Conservation (phyloP, 345 rosid genomes). For the Capsella bursapastoris region DNA sequence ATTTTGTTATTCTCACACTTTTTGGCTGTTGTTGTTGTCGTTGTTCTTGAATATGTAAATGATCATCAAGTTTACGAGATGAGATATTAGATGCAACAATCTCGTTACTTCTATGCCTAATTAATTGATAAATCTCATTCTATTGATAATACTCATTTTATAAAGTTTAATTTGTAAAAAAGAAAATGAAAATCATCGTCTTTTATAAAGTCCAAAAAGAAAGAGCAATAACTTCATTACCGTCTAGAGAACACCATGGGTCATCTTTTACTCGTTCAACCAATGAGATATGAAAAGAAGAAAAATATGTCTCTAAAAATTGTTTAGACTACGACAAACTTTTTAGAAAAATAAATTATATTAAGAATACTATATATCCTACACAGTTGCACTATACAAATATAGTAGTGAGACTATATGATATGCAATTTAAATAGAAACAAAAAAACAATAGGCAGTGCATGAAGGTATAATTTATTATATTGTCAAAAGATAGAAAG, state of each 20-base stretch:
- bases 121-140: constrained; percentile 3
- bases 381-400: no score
- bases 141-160: not conserved
- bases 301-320: constrained; percentile 4
- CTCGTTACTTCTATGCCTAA: constrained; percentile 18
- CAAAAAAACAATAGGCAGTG: not conserved
- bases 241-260: constrained; percentile 33
- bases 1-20: constrained; percentile 17
- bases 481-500: not conserved
- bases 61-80: constrained; percentile 13
- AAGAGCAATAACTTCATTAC: constrained; percentile 36
- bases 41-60: constrained; percentile 16
- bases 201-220: constrained; percentile 3
- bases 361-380: not conserved
- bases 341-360: not conserved
- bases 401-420: no score
- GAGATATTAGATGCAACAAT: constrained; percentile 27
- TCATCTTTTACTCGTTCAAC: constrained; percentile 44
- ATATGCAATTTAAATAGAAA: no score
- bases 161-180: constrained; percentile 6
- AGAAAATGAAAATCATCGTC: not conserved
- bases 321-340: not conserved
- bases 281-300: constrained; percentile 25
- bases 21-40: not conserved
- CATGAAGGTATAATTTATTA: not conserved